Evolutionary conservation across 495 filamentous ascomycete species (phyloP).

Genomic region (Immersiella caudata): DNA sequence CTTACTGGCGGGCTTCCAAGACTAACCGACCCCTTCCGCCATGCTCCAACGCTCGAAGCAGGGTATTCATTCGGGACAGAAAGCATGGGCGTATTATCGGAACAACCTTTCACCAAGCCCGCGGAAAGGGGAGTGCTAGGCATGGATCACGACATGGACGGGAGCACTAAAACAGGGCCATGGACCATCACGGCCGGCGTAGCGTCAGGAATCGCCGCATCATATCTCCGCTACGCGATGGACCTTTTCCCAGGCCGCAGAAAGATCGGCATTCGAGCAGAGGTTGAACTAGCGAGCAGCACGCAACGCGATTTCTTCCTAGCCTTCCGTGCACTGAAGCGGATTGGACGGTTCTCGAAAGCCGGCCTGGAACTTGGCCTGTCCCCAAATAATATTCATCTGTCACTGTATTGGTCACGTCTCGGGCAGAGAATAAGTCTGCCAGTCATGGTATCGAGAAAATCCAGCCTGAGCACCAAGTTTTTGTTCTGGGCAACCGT

Average conservation of each 20-base stretch:
- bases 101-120: conserved; percentile 28
- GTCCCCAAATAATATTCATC: conserved; percentile 33
- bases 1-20: conserved; percentile 10
- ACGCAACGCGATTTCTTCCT: conserved; percentile 29
- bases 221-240: conserved; percentile 32
- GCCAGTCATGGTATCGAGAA: conserved; percentile 34
- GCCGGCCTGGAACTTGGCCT: conserved; percentile 34
- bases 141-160: conserved; percentile 29
- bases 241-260: conserved; percentile 25
- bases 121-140: conserved; percentile 23
- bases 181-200: conserved; percentile 33
- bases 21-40: conserved; percentile 21
- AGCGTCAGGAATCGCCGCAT: conserved; percentile 21
- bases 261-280: conserved; percentile 24
- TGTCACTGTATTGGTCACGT: conserved; percentile 41
- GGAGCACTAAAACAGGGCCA: conserved; percentile 8
- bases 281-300: conserved; percentile 29
- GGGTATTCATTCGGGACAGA: conserved; percentile 31
- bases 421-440: conserved; percentile 42
- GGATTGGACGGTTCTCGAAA: conserved; percentile 31
- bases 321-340: conserved; percentile 31
- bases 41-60: conserved; percentile 31
- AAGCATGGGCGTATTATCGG: conserved; percentile 29
- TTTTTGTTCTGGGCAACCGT: conserved; percentile 44
- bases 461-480: conserved; percentile 21